Base-by-base conservation (phyloP, 1,139 yeast species). In the Yamadazyma kanchanaburiensis region DNA sequence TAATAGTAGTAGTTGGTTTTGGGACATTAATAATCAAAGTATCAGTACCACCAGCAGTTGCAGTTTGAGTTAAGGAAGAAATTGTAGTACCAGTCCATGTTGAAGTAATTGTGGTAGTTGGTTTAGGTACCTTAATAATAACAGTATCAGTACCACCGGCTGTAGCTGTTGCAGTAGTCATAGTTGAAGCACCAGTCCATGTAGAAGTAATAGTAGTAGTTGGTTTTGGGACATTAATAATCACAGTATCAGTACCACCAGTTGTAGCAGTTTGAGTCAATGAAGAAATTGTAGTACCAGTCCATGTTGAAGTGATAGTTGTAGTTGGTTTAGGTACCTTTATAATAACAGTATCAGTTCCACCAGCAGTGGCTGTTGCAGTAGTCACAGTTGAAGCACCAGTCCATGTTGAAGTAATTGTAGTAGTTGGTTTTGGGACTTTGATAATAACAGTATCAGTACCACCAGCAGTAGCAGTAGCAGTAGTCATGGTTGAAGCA, bases 71-170 rank as follows among this genome's bases (percentile, higher is more conserved):
- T 15, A 35, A 30, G 6, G 36, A 30, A 6, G 36, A 21, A 27
- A 40, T 22, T 11, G 28, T 32, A 10, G 24, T 22, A 4, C 30
- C 33, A 12, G 37, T 31, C 33, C 40, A 25, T 8, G 30, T 28
- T 8, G 16, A 24, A 10, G 42, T 36, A 9, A 29, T 16, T 9
- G 38, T 39, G 12, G 29, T 22, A 11, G 33, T 30, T 4, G 37
- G 34, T 21, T 23, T 22, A 4, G 58, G 55, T n/a, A 40, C 42
- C 7, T 44, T 43, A 12, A 49, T 45, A 26, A 42, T 30, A 4
- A 51, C 49, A 8, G 48, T 38, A 25, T 43, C 43, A 1, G 49
- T 40, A 4, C 35, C 46, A 11, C 31, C 20, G 9, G 20, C 10
- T 7, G 20, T 18, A 18, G 20, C 20, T 10, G 10, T 10, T 7